phyloP scores from a whole-genome alignment of 805 yeast species.

The Hanseniaspora lindneri region DNA sequence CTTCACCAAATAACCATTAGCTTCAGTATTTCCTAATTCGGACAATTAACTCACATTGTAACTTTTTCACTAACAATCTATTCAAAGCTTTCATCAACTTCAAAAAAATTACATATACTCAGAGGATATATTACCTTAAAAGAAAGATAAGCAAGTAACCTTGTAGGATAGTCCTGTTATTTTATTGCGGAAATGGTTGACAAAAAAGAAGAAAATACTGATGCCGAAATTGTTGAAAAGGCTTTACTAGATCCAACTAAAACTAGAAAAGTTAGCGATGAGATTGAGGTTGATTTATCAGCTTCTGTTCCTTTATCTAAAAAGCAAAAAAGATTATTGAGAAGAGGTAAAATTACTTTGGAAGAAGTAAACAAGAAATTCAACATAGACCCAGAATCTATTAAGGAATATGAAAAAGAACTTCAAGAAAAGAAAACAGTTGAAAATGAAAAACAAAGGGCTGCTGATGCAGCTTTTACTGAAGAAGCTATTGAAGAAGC shows the following conservation, averaged over 20 bases:
- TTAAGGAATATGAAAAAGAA: slow-evolving; percentile 33
- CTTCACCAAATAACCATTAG: no score
- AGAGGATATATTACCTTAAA: not conserved
- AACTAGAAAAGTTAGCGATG: slow-evolving; percentile 35
- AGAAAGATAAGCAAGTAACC: not conserved
- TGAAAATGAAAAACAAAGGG: slow-evolving; percentile 18
- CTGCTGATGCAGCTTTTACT: slow-evolving; percentile 21
- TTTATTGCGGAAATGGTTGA: not conserved
- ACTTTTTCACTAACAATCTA: no score
- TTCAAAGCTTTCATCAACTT: no score
- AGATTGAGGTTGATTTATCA: slow-evolving; percentile 54
- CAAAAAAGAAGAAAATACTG: slow-evolving; percentile 10
- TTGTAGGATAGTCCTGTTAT: no score
- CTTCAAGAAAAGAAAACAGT: slow-evolving; percentile 21
- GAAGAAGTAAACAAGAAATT: slow-evolving; percentile 40
- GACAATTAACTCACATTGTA: no score
- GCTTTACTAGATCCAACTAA: slow-evolving; percentile 29
- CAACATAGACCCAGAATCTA: slow-evolving; percentile 30
- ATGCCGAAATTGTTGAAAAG: slow-evolving; percentile 24
- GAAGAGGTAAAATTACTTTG: slow-evolving; percentile 58
- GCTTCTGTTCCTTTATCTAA: slow-evolving; percentile 77
- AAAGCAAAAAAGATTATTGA: slow-evolving; percentile 75
- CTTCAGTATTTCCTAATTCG: not conserved
- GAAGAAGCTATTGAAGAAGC: slow-evolving; percentile 27
- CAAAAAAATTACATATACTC: not conserved